Base-by-base conservation (phyloP, 2,329 filamentous ascomycete genomes). In the Xylariales sp. region DNA sequence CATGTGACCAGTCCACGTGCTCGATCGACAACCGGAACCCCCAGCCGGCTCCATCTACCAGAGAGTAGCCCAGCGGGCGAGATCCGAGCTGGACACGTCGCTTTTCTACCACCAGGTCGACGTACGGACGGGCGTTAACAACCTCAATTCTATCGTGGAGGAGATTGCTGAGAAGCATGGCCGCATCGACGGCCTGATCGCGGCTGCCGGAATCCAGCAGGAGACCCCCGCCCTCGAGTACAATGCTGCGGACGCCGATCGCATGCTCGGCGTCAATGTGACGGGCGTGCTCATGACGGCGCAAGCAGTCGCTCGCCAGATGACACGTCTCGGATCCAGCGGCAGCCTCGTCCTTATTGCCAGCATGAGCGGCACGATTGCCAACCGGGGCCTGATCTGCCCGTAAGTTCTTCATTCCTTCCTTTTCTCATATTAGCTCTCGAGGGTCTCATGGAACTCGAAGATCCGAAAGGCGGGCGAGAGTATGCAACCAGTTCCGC, bases 271-370 rank as follows among this genome's bases (percentile, higher is more conserved):
- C 75, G 90, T 95, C 76, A 97, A 97, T 80, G 85, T 97, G 73
- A 96, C 90, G n/a, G 94, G 94, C 12, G 89, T 87, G 34, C 93
- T 93, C 81, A 89, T 94, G 86, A 97, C 93, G 36, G 93, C 93
- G 32, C 93, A 95, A 83, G 93, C 93, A 23, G 92, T 93, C n/a
- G 94, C 94, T 41, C 86, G 90, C 63, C 91, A 96, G 78, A 89
- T 92, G 86, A 82, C 89, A 28, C 84, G 85, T 58, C 82, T 87
- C 34, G 84, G 87, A 65, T 83, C 81, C 32, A 81, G 82, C 5
- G 89, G 90, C 0, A 91, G 87, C 75, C 86, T 92, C 67, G 87
- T 88, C 14, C 79, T 92, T 75, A 90, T 92, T 75, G 89, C 85
- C n/a, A 90, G 87, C 71, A 92, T 92, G 89, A 90, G 88, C 71